Base-by-base conservation (phyloP, 345 rosid species). In the Citrus reticulata region DNA sequence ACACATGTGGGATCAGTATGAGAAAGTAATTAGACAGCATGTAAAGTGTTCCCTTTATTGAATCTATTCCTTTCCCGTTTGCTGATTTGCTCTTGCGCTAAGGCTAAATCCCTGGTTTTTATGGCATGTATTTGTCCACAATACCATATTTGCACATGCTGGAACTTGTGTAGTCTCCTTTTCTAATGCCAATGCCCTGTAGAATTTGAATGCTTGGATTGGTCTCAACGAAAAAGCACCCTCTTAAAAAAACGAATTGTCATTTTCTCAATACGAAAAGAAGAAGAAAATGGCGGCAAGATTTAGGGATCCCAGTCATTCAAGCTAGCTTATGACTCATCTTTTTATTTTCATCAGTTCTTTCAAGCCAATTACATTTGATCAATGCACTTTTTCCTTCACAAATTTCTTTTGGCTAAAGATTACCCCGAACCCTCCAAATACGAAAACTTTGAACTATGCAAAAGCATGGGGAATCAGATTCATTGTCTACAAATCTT, bases 401-500 rank as follows among this genome's bases (percentile, higher is more conserved):
- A 32, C 74, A 74, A 42, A 6, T 39, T 27, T 63, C 3, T 62
- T 62, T 29, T 46, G 59, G 5, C 19, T 14, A 39, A 39, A 42
- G 49, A 13, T 40, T 20, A 39, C 9, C 8, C 55, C 60, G 60
- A 51, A 60, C 13, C 1, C 49, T 42, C 11, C 34, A 0, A 0
- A n/a, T 29, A 57, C 30, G 55, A 32, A 46, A 68, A 34, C 46
- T 68, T 49, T 51, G 39, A 55, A 64, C 49, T 24, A n/a, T 37
- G 5, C 8, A 76, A 72, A 79, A 81, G 58, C 60, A 14, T 35
- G 69, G 25, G 46, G 72, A 86, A 86, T 81, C 82, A 70, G 85
- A 86, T 86, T 70, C 89, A 68, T 55, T 74, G 68, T 75, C 81
- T 39, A 59, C 72, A 65, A 67, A 68, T 17, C 68, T 68, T 80